Percentiles rank a stretch among this genome's conserved stretches.
phyloP scores from a whole-genome alignment of 495 filamentous ascomycete genomes.

The Neurospora sp. region DNA sequence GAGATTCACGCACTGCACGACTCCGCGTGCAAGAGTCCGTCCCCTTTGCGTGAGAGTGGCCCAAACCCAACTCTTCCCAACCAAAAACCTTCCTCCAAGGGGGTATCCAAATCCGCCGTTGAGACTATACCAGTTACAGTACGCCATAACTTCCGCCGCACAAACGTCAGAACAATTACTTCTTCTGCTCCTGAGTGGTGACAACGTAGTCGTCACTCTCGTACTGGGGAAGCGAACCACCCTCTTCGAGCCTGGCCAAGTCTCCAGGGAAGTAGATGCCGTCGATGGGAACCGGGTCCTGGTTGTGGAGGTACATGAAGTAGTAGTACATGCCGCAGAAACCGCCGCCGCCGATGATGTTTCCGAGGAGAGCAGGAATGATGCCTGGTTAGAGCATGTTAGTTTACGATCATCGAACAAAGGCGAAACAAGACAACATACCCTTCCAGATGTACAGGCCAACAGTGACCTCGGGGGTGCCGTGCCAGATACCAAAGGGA shows the following conservation, averaged over 20 bases:
- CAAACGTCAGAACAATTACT: background rate
- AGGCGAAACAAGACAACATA: background rate
- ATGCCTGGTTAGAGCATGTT: constrained; percentile 25
- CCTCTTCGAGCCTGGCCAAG: background rate
- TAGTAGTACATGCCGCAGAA: constrained; percentile 43
- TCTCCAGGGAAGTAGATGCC: constrained; percentile 8
- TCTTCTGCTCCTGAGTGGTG: background rate
- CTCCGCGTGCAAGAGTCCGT: background rate
- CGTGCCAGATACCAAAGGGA: constrained; percentile 45
- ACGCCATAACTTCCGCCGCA: background rate
- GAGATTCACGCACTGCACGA: background rate
- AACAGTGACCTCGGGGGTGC: constrained; percentile 38
- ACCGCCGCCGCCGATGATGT: constrained; percentile 45
- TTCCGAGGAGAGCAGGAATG: constrained; percentile 49
- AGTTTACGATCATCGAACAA: background rate
- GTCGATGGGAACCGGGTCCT: constrained; percentile 12
- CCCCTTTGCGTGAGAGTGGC: background rate
- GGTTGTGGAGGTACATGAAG: constrained; percentile 37
- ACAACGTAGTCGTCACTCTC: background rate
- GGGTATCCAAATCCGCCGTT: background rate
- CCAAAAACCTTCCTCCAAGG: background rate
- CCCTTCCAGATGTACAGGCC: constrained; percentile 55
- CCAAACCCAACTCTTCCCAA: background rate
- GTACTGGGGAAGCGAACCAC: constrained; percentile 2
- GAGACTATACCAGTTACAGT: background rate